Evolutionary conservation across 2,329 filamentous ascomycete species (phyloP), one percentile per base, ranked within the genome.

Genomic region (Colletotrichum neosansevieriae): DNA sequence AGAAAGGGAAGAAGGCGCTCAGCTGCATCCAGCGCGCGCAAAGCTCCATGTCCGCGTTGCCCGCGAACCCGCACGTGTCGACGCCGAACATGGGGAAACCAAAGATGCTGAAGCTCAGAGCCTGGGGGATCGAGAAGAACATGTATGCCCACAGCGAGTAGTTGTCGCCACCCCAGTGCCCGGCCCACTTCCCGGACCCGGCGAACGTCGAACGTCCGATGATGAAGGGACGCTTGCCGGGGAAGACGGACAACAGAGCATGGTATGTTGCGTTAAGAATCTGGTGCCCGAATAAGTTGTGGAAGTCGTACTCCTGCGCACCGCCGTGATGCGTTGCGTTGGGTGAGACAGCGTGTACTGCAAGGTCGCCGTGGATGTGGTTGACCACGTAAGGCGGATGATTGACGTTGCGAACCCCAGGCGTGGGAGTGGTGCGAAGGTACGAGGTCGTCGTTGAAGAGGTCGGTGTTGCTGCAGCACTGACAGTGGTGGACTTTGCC

Each of bases 131-230:
- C 11, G 89, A 90, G 77, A 91, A 90, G 78, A 87, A 91, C 87
- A 94, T 92, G 76, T 89, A 91, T 0, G 86, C 84, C 88, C 91
- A 95, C 13, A 87, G 85, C 3, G 89, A 91, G 17, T 83, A 80
- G 74, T 94, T 94, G 77, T 95, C 90, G 38, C 91, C 92, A 34
- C 92, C 92, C 93, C 93, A 97, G 78, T 96, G 93, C 1, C 92
- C 93, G 1, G 92, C 90, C 81, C 87, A 91, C 76, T 88, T 89
- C 1, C 94, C 93, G 0, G 88, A 88, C 3, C 93, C 93, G 10
- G 92, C 86, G 74, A 95, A 96, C 1, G 93, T 96, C 44, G 91
- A 93, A 15, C 94, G 89, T 0, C 91, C 92, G 74, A 97, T 94
- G 75, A 97, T 92, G 79, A 97, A 93, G 0, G 94, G 94, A 0